phyloP scores from a whole-genome alignment of 768 basidiomycete species.

The Lactarius hengduanensis region DNA sequence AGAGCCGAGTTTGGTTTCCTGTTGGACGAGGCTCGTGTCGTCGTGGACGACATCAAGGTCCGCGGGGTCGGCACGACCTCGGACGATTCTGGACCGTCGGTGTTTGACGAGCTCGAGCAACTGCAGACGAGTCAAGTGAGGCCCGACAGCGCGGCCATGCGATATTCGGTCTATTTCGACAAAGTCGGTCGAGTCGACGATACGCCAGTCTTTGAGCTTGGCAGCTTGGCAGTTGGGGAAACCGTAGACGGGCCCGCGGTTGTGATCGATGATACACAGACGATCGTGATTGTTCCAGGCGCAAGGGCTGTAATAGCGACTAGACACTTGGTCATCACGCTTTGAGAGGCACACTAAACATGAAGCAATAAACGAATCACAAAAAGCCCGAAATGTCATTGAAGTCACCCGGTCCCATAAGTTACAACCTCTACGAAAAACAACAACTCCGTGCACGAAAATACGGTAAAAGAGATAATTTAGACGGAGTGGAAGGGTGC shows the following conservation, averaged over 20 bases:
- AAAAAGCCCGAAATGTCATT: neutral
- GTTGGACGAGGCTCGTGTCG: slow-evolving; percentile 75
- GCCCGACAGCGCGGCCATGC: slow-evolving; percentile 47
- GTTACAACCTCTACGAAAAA: neutral
- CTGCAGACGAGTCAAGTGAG: slow-evolving; percentile 45
- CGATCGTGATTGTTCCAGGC: slow-evolving; percentile 82
- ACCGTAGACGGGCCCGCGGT: slow-evolving; percentile 82
- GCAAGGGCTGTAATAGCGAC: slow-evolving; percentile 65
- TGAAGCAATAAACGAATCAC: neutral
- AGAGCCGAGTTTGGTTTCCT: slow-evolving; percentile 90
- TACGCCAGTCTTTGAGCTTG: slow-evolving; percentile 78
- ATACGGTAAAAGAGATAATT: neutral
- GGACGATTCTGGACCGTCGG: slow-evolving; percentile 73
- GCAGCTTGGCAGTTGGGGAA: slow-evolving; percentile 65
- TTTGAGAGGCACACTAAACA: slow-evolving; percentile 31
- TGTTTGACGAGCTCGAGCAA: slow-evolving; percentile 67
- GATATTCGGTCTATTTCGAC: slow-evolving; percentile 79
- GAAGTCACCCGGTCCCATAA: neutral
- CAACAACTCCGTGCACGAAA: neutral
- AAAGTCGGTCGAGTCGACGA: slow-evolving; percentile 69
- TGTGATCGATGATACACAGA: slow-evolving; percentile 95
- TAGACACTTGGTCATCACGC: slow-evolving; percentile 60
- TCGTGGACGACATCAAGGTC: slow-evolving; percentile 91
- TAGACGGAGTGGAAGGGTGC: neutral
- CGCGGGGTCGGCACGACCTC: slow-evolving; percentile 91